These are phyloP conservation scores for Lactarius tabidus DNA, from an alignment of 768 basidiomycete species.

Conservation along the genomic window DNA sequence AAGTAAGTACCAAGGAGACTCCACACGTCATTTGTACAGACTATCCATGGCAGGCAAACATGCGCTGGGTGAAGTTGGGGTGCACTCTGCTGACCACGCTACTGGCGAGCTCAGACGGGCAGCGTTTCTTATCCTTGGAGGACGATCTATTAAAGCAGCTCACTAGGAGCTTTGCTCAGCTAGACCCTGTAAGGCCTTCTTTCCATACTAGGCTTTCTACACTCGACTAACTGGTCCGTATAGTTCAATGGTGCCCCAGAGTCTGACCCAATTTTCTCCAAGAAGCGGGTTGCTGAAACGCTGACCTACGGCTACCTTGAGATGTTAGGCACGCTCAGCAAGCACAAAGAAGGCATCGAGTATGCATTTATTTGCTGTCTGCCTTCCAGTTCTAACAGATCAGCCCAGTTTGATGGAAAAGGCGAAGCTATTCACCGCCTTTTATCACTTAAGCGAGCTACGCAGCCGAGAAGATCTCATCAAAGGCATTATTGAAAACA, in stretches of 20 bases:
- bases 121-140: constrained; percentile 73
- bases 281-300: constrained; percentile 73
- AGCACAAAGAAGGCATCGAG: constrained; percentile 86
- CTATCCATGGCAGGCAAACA: constrained; percentile 50
- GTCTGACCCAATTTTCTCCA: constrained; percentile 81
- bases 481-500: constrained; percentile 82
- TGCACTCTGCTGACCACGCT: constrained; percentile 80
- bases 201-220: background rate
- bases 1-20: constrained; percentile 37
- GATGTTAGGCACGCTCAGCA: constrained; percentile 90
- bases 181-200: constrained; percentile 72
- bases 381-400: background rate
- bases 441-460: constrained; percentile 92
- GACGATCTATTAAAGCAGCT: constrained; percentile 85
- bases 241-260: constrained; percentile 71
- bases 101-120: constrained; percentile 77
- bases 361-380: constrained; percentile 30
- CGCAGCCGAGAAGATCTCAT: constrained; percentile 89
- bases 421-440: constrained; percentile 89
- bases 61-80: constrained; percentile 83
- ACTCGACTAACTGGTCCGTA: background rate
- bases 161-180: constrained; percentile 80
- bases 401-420: constrained; percentile 74
- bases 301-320: constrained; percentile 92
- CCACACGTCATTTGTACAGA: background rate